Evolutionary conservation across 1,284 basidiomycete genomes (phyloP).

Genomic region (Ceratobasidium sp.): DNA sequence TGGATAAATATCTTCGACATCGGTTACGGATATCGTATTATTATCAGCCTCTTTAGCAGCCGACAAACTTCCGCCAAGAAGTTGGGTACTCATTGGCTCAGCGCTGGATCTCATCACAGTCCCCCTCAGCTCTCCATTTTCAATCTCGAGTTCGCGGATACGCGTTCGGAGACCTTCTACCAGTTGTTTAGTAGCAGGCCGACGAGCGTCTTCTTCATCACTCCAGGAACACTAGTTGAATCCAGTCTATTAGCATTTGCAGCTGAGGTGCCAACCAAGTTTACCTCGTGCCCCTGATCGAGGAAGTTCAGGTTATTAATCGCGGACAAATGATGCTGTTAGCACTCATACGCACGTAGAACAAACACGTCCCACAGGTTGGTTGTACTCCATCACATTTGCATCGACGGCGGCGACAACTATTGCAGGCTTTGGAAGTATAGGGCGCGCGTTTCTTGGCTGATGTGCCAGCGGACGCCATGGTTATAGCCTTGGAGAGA

Average conservation of each 20-base stretch:
- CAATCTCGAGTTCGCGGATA: not conserved
- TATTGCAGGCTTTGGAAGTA: constrained; percentile 7
- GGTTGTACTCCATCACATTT: constrained; percentile 31
- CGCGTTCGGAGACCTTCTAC: not conserved
- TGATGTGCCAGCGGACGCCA: not conserved
- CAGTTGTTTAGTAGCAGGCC: constrained; percentile 3
- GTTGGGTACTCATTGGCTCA: not conserved
- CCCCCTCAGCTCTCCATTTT: not conserved
- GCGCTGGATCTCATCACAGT: not conserved
- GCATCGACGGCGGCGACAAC: constrained; percentile 23
- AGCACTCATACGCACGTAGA: constrained; percentile 41
- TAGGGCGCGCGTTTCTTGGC: not conserved
- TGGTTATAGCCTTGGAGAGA: not conserved
- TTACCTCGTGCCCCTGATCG: constrained; percentile 6
- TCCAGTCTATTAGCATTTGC: not conserved
- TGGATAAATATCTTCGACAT: not conserved
- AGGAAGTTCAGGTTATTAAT: no score
- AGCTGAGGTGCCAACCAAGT: not conserved
- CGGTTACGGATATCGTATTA: not conserved
- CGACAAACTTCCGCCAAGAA: not conserved
- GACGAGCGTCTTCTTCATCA: not conserved
- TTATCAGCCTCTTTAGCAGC: not conserved
- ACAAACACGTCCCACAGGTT: constrained; percentile 28
- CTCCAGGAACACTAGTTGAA: not conserved
- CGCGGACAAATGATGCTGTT: no score